Evolutionary conservation across 179 eudicot genomes (phyloP).

Genomic region (Heliamphora pulchella): DNA sequence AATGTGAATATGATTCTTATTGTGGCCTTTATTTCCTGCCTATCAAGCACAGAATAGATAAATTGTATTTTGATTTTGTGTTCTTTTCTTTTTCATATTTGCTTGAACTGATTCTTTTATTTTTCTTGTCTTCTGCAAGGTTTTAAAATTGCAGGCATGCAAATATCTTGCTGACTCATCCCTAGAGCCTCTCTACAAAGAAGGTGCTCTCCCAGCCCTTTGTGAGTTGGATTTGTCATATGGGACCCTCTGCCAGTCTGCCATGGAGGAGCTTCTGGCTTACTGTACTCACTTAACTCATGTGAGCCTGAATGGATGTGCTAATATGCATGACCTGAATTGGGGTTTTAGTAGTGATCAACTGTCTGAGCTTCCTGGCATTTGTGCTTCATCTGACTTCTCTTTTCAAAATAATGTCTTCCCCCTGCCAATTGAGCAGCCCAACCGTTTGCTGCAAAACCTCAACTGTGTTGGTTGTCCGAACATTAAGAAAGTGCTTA

Average conservation of each 20-base stretch:
- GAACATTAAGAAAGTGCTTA: slow-evolving; percentile 69
- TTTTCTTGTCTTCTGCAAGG: slow-evolving; percentile 32
- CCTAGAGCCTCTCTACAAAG: slow-evolving; percentile 73
- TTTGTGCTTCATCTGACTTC: slow-evolving; percentile 21
- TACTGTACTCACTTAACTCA: slow-evolving; percentile 83
- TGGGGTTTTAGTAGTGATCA: slow-evolving; percentile 44
- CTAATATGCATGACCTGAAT: slow-evolving; percentile 83
- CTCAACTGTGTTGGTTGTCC: slow-evolving; percentile 92
- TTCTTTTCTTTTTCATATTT: neutral
- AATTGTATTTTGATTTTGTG: neutral
- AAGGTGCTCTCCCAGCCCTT: slow-evolving; percentile 78
- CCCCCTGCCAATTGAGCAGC: slow-evolving; percentile 30
- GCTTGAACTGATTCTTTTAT: neutral
- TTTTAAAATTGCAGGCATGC: slow-evolving; percentile 92
- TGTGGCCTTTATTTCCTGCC: neutral
- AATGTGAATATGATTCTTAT: neutral
- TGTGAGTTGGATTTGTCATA: slow-evolving; percentile 87
- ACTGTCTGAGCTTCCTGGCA: slow-evolving; percentile 21
- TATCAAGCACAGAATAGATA: neutral
- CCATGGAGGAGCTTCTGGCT: slow-evolving; percentile 85
- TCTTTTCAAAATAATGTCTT: slow-evolving; percentile 18
- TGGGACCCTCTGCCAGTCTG: slow-evolving; percentile 73
- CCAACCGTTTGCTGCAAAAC: slow-evolving; percentile 63
- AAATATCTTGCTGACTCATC: slow-evolving; percentile 75
- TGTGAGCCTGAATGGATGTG: slow-evolving; percentile 89